Evolutionary conservation across 2,329 filamentous ascomycete genomes (phyloP), one percentile per base, ranked within the genome.

Genomic region (Hortaea sp.): DNA sequence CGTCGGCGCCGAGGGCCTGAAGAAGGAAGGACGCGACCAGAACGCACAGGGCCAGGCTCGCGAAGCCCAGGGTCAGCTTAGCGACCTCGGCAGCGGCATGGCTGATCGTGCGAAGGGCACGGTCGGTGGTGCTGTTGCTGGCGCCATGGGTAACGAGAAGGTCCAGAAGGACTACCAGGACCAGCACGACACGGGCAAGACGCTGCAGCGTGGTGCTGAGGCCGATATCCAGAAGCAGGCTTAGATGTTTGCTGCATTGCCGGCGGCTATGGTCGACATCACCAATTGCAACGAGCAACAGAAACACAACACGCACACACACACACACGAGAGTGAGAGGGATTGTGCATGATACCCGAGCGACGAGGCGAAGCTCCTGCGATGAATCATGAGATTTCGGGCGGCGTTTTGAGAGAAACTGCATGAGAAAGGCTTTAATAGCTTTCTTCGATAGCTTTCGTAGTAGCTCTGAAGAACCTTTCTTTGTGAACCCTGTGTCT

Each of bases 141-240:
- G 78, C 28, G 45, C 94, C 10, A 85, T 80, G 2, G 88, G 88
- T 12, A 20, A 20, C 4, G 81, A 94, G 63, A 70, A 72, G 41
- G 66, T 71, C 29, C 78, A 79, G 49, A 74, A 89, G 72, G 65
- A 71, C 41, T 77, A 79, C 63, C 84, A 80, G 61, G 72, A 85
- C 64, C 71, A 84, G 66, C 88, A 92, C 61, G 88, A 92, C 58
- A 69, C 78, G 53, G 89, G 88, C 53, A 95, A 92, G 38, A 85
- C 84, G 13, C 75, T 79, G 61, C 85, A 94, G 75, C 78, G 88
- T 13, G 85, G 88, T 42, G 88, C 83, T 1, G 88, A 95, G 76
- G 70, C 76, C 34, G 88, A 94, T 61, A 75, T 94, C 47, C 70
- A 84, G 66, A 89, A 87, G 77, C 72, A 85, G 72, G 34, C 30